phyloP scores from a whole-genome alignment of 1,284 basidiomycete species.

The Psilocybe mexicana region DNA sequence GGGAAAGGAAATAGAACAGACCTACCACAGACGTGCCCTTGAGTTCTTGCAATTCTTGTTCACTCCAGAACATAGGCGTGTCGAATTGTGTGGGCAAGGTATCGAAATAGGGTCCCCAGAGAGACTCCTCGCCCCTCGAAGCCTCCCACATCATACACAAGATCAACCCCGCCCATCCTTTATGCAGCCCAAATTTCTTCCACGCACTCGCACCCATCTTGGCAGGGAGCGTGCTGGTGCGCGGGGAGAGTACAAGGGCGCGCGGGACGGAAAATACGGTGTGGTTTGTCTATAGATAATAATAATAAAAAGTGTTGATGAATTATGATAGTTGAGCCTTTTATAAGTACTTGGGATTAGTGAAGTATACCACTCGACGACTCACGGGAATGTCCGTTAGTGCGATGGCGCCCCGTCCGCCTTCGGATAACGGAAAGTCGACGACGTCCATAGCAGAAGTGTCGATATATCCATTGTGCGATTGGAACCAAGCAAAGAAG shows the following conservation, averaged over 20 bases:
- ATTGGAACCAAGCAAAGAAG: conserved; percentile 32
- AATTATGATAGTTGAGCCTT: too few relatives aligned
- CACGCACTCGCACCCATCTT: conserved; percentile 63
- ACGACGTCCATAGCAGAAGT: conserved; percentile 44
- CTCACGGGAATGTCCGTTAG: conserved; percentile 69
- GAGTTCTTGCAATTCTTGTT: conserved; percentile 75
- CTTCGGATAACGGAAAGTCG: conserved; percentile 53
- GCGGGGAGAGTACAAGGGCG: conserved; percentile 74
- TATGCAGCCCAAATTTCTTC: conserved; percentile 56
- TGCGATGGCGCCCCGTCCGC: conserved; percentile 72
- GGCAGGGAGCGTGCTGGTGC: conserved; percentile 67
- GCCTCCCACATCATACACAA: conserved; percentile 96
- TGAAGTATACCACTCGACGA: neutral
- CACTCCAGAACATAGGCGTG: conserved; percentile 95
- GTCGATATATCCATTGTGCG: conserved; percentile 45
- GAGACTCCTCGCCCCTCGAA: conserved; percentile 54
- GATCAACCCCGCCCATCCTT: conserved; percentile 88
- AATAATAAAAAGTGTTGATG: too few relatives aligned
- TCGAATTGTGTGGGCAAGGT: conserved; percentile 76
- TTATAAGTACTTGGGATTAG: too few relatives aligned
- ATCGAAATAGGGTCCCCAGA: conserved; percentile 68
- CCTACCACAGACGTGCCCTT: conserved; percentile 85
- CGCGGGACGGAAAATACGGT: conserved; percentile 86
- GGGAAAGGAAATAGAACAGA: conserved; percentile 41
- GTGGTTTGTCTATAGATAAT: conserved; percentile 56